phyloP scores from a whole-genome alignment of 1,139 yeast genomes.

The Lodderomyces parapsilosis region DNA sequence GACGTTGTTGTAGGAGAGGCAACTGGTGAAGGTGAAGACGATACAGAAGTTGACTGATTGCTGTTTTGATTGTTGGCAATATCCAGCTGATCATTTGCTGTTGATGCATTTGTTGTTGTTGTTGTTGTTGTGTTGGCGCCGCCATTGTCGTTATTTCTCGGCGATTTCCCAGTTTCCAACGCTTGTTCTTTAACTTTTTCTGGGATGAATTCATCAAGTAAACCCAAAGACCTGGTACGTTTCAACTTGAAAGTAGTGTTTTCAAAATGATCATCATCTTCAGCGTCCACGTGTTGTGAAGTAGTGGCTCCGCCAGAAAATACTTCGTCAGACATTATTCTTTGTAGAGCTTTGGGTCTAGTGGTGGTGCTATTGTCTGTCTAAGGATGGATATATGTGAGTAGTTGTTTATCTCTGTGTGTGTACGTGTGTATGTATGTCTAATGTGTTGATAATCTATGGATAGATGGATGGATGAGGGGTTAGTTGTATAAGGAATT shows the following conservation, averaged over 20 bases:
- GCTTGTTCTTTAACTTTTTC: constrained; percentile 14
- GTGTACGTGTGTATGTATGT: no score
- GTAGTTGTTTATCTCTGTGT: background rate
- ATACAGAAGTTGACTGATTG: constrained; percentile 7
- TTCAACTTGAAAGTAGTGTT: constrained; percentile 74
- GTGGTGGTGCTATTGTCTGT: background rate
- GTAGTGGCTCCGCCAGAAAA: constrained; percentile 52
- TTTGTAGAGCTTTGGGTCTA: no score
- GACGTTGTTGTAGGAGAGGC: constrained; percentile 11
- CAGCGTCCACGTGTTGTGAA: constrained; percentile 65
- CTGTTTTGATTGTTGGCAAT: background rate
- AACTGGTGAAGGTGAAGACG: constrained; percentile 16
- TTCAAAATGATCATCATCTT: constrained; percentile 69
- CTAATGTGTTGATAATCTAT: no score
- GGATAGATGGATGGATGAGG: no score
- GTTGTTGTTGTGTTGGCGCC: constrained; percentile 5
- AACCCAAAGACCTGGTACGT: constrained; percentile 80
- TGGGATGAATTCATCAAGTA: constrained; percentile 69
- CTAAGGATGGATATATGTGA: background rate
- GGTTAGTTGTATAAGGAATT: no score
- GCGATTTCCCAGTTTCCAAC: constrained; percentile 3
- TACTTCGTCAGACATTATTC: constrained; percentile 30
- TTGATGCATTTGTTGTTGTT: no score
- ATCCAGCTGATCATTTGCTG: constrained; percentile 2
- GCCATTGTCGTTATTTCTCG: constrained; percentile 1